Base-by-base conservation (phyloP, 768 basidiomycete species). In the Kondoa subrosea region DNA sequence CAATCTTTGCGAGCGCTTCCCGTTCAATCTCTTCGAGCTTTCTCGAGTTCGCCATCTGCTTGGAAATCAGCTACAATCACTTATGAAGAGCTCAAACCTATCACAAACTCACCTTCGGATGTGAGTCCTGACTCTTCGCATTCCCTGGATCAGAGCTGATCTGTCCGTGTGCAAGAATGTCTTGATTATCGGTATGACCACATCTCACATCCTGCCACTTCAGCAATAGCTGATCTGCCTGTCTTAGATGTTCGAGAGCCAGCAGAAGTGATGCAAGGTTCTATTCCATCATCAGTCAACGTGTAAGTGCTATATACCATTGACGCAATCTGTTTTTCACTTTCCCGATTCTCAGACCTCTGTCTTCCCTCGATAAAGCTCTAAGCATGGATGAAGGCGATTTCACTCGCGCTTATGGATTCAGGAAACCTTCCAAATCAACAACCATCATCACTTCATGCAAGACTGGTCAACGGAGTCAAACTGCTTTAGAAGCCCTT, bases 201-300 rank as follows among this genome's bases (percentile, higher is more conserved):
- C n/a, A n/a, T n/a, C n/a, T 56, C 56, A 32, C 31, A 31, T 56
- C 31, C 32, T 25, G 17, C n/a, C 21, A 15, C 27, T 69, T 4
- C 14, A 40, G 1, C 4, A 29, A 68, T 50, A 27, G 40, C 33
- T 33, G 31, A 27, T 33, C 16, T 71, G 15, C 21, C 12, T 50
- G 30, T 2, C 29, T 85, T 89, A 72, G 91, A 93, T 73, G 92
- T 96, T n/a, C 85, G 93, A 26, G 92, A 95, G 76, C 88, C 86
- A 0, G 84, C 89, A 71, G 92, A 95, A 76, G 88, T 91, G 57
- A 82, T 87, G 16, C 88, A 90, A 75, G 92, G 92, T 15, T 86
- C 87, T 76, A 93, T 96, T 70, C 92, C 92, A 3, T 90, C 89
- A 27, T 83, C 90, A 21, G 89, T 95, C 74, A 89, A 91, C 77